Percentiles rank a stretch among this genome's conserved stretches.
phyloP scores from a whole-genome alignment of 306 rosid genomes.

The Leucaena leucocephala region DNA sequence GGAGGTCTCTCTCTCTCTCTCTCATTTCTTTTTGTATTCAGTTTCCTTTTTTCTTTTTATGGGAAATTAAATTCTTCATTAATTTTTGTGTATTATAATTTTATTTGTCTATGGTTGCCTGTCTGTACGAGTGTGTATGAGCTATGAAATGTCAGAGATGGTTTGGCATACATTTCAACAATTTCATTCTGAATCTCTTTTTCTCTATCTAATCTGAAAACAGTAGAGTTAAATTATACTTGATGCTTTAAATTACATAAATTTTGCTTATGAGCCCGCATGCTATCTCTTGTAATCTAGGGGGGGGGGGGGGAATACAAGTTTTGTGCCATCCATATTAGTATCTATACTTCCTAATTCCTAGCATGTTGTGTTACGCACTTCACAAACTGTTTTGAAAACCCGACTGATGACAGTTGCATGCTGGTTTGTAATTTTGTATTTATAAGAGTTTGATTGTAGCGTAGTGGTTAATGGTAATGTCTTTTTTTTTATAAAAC shows the following conservation, averaged over 20 bases:
- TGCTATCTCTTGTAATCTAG: no score
- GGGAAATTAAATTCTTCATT: constrained; percentile 7
- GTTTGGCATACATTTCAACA: not conserved
- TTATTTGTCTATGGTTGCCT: not conserved
- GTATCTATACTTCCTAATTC: not conserved
- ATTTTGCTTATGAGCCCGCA: not conserved
- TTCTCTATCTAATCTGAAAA: not conserved
- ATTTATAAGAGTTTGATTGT: not conserved
- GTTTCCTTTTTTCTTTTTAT: not conserved
- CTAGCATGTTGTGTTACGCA: not conserved
- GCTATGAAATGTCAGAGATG: not conserved
- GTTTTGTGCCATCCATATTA: not conserved
- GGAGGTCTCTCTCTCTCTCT: constrained; percentile 44
- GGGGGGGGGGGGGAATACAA: no score
- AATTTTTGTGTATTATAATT: not conserved
- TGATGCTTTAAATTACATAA: not conserved
- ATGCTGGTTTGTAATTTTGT: not conserved
- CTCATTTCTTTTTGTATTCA: not conserved
- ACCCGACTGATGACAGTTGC: not conserved
- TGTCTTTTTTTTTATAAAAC: constrained; percentile 18
- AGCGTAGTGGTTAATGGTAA: not conserved
- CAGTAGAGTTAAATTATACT: not conserved
- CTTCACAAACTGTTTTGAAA: not conserved
- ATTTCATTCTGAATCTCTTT: not conserved
- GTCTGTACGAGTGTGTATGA: not conserved